Evolutionary conservation across 2,329 filamentous ascomycete species (phyloP).

Genomic region (Calonectria crousiana): DNA sequence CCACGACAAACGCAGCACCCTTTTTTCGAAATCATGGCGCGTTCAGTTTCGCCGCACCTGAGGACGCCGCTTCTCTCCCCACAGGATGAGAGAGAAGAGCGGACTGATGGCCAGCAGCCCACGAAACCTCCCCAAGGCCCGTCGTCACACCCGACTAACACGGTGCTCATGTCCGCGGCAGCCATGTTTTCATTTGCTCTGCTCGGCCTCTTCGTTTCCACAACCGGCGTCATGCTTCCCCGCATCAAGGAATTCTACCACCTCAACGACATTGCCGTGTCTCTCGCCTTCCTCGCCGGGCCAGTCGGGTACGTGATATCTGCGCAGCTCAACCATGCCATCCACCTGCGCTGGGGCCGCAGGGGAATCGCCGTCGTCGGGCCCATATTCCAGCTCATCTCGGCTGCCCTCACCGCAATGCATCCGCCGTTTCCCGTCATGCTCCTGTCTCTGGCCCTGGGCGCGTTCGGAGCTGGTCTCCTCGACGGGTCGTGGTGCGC

Average conservation of each 20-base stretch:
- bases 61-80: neutral
- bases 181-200: neutral
- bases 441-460: conserved; percentile 47
- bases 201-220: neutral
- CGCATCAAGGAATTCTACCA: conserved; percentile 51
- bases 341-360: conserved; percentile 57
- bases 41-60: neutral
- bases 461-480: conserved; percentile 54
- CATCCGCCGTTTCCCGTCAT: neutral
- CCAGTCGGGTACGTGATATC: conserved; percentile 59
- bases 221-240: conserved; percentile 41
- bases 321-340: conserved; percentile 51
- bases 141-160: neutral
- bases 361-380: conserved; percentile 55
- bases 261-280: conserved; percentile 57
- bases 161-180: neutral
- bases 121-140: neutral
- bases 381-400: conserved; percentile 40
- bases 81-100: neutral
- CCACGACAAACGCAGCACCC: neutral
- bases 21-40: neutral
- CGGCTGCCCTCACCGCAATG: conserved; percentile 45
- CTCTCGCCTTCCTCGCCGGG: conserved; percentile 57
- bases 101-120: neutral
- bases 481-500: conserved; percentile 59